Evolutionary conservation across 2,329 filamentous ascomycete genomes (phyloP), one percentile per base, ranked within the genome.

Genomic region (Bipolaris oryzae): DNA sequence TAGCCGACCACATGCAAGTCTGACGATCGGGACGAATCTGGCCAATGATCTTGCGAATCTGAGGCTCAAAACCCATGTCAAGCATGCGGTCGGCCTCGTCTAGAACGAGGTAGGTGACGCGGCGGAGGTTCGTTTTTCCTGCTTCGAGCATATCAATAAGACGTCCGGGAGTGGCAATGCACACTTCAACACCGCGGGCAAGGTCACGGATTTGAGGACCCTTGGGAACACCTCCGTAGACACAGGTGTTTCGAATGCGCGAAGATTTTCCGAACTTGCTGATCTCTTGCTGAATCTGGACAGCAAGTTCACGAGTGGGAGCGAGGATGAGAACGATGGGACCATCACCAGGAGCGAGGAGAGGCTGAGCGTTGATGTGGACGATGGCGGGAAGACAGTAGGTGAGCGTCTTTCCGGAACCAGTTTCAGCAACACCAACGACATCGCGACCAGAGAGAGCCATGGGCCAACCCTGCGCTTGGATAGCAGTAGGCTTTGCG

Each of bases 31-130:
- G 95, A 69, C 95, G 92, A 79, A 98, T 98, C 82, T 99, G 95
- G 63, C 90, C 86, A 69, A 99, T 93, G 67, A 99, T 98, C 84
- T 98, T 98, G 83, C 95, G 92, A 73, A 99, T 98, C 79, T 98
- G 95, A 67, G 95, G 95, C 82, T 99, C 95, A 81, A 99, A 98
- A 87, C 95, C 95, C 95, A 99, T 99, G 82, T 99, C 95, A 77
- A 99, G 85, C 95, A 99, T 99, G 75, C 95, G 94, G 81, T 99
- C 95, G 77, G 95, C 95, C 83, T 99, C 95, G 73, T 99, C 95
- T 63, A 99, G 92, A 67, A 98, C 95, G 55, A 99, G 85, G 82
- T 99, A 99, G 54, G 95, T 99, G 61, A 98, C 93, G 78, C 95
- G 92, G 67, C 94, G 94, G 63, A 99, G 87, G 82, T 99, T 98